Conservation (phyloP, 352 stramenopile species). For the Pythium myriotylum region DNA sequence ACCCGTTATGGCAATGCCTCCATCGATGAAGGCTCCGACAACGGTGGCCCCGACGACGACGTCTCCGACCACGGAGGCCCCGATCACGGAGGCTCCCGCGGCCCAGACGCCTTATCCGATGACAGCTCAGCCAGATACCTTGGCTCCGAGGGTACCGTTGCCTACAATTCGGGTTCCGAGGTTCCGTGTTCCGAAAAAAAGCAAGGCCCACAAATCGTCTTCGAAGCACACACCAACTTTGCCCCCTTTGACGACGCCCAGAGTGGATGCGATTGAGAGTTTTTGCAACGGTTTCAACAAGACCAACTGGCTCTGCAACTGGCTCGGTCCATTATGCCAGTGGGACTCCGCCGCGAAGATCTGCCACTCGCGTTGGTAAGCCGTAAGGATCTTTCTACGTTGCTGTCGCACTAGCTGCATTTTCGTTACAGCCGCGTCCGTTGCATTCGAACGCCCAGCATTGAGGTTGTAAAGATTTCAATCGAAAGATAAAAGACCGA, state of each 20-base stretch:
- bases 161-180: too few relatives aligned
- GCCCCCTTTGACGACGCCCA: background rate
- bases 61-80: background rate
- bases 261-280: background rate
- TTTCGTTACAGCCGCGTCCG: constrained; percentile 1
- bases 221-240: constrained; percentile 4
- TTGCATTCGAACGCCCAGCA: too few relatives aligned
- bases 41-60: background rate
- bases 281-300: background rate
- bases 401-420: background rate
- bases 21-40: too few relatives aligned
- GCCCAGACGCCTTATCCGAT: too few relatives aligned
- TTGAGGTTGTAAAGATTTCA: too few relatives aligned
- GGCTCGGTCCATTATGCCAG: background rate
- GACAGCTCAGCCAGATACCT: too few relatives aligned
- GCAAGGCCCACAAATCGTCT: background rate
- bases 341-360: background rate
- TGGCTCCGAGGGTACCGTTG: too few relatives aligned
- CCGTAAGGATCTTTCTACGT: background rate
- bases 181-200: too few relatives aligned
- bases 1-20: too few relatives aligned
- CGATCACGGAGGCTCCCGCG: background rate
- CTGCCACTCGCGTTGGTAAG: background rate
- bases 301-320: background rate
- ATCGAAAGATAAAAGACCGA: too few relatives aligned